phyloP scores from a whole-genome alignment of 345 rosid species.

The Brassica cretica region DNA sequence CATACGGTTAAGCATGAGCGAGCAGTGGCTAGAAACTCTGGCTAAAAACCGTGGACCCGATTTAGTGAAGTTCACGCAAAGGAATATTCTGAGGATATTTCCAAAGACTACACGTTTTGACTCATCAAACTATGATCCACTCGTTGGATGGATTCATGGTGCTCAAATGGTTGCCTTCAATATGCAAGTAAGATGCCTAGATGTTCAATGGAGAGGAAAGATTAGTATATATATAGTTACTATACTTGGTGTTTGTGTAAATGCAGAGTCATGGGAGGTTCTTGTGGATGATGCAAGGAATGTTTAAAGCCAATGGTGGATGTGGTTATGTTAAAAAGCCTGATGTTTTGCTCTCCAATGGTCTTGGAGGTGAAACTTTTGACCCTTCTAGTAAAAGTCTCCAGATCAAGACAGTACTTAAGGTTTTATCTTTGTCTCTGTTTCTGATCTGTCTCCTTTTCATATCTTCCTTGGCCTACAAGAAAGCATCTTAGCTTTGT shows the following conservation, averaged over 20 bases:
- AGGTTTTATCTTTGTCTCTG: constrained; percentile 38
- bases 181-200: constrained; percentile 72
- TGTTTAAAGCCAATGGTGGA: constrained; percentile 84
- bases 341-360: constrained; percentile 49
- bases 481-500: constrained; percentile 14
- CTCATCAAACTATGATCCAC: constrained; percentile 87
- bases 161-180: constrained; percentile 99
- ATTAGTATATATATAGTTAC: neutral
- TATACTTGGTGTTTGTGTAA: constrained; percentile 8
- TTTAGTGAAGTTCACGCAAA: constrained; percentile 74
- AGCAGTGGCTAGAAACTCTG: constrained; percentile 66
- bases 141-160: constrained; percentile 85
- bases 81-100: constrained; percentile 70
- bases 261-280: constrained; percentile 64
- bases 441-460: neutral
- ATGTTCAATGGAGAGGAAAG: neutral
- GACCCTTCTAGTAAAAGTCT: constrained; percentile 49
- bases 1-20: constrained; percentile 70
- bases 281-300: constrained; percentile 85
- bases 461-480: constrained; percentile 11
- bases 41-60: constrained; percentile 44
- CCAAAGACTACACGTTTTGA: constrained; percentile 72
- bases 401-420: constrained; percentile 50
- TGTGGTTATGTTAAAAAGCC: constrained; percentile 90
- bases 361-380: constrained; percentile 42